Percentiles rank a stretch among this genome's conserved stretches.
Evolutionary conservation across 2,329 filamentous ascomycete species (phyloP).

Genomic region (Diaporthe citri): DNA sequence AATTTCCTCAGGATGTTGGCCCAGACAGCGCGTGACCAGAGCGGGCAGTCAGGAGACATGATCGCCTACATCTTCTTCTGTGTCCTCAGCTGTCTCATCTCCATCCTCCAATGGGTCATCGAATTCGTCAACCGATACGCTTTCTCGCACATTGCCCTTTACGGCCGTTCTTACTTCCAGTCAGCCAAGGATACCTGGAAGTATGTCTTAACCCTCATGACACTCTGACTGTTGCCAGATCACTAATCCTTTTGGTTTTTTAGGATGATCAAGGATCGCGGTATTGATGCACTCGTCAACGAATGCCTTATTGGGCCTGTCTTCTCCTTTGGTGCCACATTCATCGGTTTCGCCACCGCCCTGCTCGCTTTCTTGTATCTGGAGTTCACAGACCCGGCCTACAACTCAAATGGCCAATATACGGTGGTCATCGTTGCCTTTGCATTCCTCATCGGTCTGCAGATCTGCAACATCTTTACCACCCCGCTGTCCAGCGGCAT

Average conservation of each 20-base stretch:
- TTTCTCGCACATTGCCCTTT: slow-evolving; percentile 92
- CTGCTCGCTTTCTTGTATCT: slow-evolving; percentile 91
- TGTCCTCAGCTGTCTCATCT: slow-evolving; percentile 80
- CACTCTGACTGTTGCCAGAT: neutral
- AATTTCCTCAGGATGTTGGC: slow-evolving; percentile 86
- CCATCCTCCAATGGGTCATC: slow-evolving; percentile 85
- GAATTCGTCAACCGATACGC: slow-evolving; percentile 93
- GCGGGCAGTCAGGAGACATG: slow-evolving; percentile 76
- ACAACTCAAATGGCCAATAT: slow-evolving; percentile 77
- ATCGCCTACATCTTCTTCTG: slow-evolving; percentile 77
- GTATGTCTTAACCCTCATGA: slow-evolving; percentile 50
- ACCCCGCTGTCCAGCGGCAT: slow-evolving; percentile 90
- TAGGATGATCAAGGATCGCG: slow-evolving; percentile 88
- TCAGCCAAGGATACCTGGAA: slow-evolving; percentile 91
- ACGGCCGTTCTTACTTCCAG: slow-evolving; percentile 88
- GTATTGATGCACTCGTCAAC: slow-evolving; percentile 90
- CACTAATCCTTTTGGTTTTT: slow-evolving; percentile 10
- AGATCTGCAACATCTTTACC: slow-evolving; percentile 90
- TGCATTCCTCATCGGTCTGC: slow-evolving; percentile 88
- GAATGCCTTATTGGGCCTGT: slow-evolving; percentile 85
- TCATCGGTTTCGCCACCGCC: slow-evolving; percentile 86
- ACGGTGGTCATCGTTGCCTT: slow-evolving; percentile 86
- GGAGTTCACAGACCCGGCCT: slow-evolving; percentile 81
- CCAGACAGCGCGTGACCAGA: slow-evolving; percentile 78
- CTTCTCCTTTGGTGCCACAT: slow-evolving; percentile 81